Conservation (phyloP, 495 filamentous ascomycete species). For the Penicillium lagena region DNA sequence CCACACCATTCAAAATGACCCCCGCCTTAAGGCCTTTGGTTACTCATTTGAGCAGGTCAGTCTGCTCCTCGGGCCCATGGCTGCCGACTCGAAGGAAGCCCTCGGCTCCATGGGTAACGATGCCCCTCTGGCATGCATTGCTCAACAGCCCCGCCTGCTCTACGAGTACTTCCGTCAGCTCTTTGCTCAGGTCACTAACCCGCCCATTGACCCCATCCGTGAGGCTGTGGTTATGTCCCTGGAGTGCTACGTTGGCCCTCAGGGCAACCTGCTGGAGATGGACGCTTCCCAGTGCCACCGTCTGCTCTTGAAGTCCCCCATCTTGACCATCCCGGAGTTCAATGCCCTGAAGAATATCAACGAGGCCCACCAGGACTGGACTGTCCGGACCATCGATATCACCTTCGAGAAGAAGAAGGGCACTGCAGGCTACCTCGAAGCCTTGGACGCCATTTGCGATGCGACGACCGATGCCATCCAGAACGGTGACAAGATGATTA, state of each 20-base stretch:
- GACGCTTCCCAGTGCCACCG: conserved; percentile 82
- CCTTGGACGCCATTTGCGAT: conserved; percentile 84
- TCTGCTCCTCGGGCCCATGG: conserved; percentile 92
- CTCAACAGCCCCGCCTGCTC: conserved; percentile 80
- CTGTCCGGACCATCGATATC: conserved; percentile 88
- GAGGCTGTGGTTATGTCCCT: conserved; percentile 99
- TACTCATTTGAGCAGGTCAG: conserved; percentile 98
- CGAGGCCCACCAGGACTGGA: conserved; percentile 72
- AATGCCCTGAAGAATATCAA: conserved; percentile 80
- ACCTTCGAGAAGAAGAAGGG: conserved; percentile 91
- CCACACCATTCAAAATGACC: conserved; percentile 76
- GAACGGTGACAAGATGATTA: conserved; percentile 76
- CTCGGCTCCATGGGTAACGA: conserved; percentile 99
- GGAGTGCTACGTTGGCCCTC: conserved; percentile 95
- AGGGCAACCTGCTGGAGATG: conserved; percentile 97
- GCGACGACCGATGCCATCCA: conserved; percentile 81
- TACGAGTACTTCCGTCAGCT: conserved; percentile 99
- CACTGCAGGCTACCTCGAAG: conserved; percentile 77
- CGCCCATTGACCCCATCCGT: conserved; percentile 96
- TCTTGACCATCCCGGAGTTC: conserved; percentile 89
- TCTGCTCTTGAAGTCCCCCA: conserved; percentile 80
- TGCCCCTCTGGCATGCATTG: conserved; percentile 87
- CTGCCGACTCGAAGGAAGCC: conserved; percentile 98
- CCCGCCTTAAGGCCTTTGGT: conserved; percentile 79
- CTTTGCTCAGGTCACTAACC: conserved; percentile 98